Evolutionary conservation across 129 eudicot species (phyloP).

Genomic region (Pseudognaphalium luteoalbum): DNA sequence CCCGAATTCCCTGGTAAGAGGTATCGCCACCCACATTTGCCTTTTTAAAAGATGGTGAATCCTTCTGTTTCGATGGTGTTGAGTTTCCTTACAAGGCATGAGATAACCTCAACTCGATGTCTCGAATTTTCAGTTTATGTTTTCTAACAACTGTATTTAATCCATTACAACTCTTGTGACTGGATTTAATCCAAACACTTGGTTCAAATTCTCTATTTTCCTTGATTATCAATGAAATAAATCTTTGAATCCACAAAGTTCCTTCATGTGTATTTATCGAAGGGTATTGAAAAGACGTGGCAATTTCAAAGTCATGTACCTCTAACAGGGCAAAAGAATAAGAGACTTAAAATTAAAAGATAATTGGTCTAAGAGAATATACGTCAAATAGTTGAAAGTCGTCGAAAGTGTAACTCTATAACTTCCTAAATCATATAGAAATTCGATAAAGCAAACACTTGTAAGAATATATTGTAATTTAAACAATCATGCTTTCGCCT

Average conservation of each 20-base stretch:
- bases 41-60: conserved; percentile 26
- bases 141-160: conserved; percentile 37
- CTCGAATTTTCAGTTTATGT: conserved; percentile 43
- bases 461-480: background rate
- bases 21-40: conserved; percentile 16
- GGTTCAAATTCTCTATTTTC: background rate
- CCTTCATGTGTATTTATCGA: background rate
- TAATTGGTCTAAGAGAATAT: no score
- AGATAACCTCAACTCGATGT: conserved; percentile 39
- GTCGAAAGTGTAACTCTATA: no score
- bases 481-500: background rate
- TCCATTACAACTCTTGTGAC: background rate
- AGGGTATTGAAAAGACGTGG: background rate
- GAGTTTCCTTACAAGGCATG: conserved; percentile 32
- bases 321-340: background rate
- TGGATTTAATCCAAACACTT: background rate
- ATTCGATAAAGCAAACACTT: background rate
- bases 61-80: conserved; percentile 30
- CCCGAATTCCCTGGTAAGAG: conserved; percentile 40
- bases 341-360: no score
- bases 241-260: background rate
- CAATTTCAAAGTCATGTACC: no score
- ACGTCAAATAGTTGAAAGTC: no score
- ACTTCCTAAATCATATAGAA: background rate
- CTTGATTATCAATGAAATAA: background rate